Evolutionary conservation across 441 rosid species (phyloP).

Genomic region (Macaranga tanarius): DNA sequence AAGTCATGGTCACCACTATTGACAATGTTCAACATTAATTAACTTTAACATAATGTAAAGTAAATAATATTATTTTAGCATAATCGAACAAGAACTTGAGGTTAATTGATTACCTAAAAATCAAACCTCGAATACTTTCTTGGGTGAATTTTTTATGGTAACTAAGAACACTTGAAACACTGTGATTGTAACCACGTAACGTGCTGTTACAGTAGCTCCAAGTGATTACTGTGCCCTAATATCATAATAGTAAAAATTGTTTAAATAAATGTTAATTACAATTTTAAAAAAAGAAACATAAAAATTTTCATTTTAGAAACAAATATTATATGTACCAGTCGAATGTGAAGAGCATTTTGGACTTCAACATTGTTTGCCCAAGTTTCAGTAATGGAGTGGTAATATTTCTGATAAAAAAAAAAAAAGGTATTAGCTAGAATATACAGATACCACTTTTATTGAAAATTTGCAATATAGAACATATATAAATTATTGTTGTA

Average conservation of each 20-base stretch:
- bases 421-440: too few species aligned
- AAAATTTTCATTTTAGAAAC: too few species aligned
- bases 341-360: constrained; percentile 6
- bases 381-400: not conserved
- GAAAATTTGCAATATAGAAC: too few species aligned
- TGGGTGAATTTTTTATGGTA: not conserved
- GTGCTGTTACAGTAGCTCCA: not conserved
- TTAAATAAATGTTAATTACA: too few species aligned
- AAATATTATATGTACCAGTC: not conserved
- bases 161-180: not conserved
- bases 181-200: not conserved
- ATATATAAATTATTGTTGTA: too few species aligned
- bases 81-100: too few species aligned
- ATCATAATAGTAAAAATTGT: too few species aligned
- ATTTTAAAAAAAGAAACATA: too few species aligned
- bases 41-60: too few species aligned
- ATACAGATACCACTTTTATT: too few species aligned
- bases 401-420: not conserved
- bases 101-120: not conserved
- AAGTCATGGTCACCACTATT: constrained; percentile 9
- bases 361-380: not conserved
- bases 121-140: not conserved
- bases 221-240: not conserved
- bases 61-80: too few species aligned
- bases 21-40: too few species aligned